These are phyloP conservation scores for Phytophthora syringae DNA, from an alignment of 352 stramenopile genomes.

Conservation along the genomic window DNA sequence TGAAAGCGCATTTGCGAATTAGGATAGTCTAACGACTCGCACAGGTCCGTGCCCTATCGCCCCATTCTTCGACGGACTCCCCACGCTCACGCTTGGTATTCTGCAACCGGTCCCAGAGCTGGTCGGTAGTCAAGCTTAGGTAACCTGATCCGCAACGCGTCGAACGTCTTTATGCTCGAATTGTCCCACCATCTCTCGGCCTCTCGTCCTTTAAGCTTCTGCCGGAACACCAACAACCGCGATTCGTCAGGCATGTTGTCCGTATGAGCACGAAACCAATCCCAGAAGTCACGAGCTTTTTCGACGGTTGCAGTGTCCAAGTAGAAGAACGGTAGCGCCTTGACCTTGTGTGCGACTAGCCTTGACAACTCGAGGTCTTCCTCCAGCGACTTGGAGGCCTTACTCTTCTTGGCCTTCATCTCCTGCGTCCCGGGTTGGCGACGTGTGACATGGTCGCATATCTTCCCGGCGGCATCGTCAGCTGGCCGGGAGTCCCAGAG, in stretches of 20 bases:
- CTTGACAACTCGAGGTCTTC: no score
- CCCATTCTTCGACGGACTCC: slow-evolving; percentile 5
- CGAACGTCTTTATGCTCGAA: not conserved
- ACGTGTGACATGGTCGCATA: no score
- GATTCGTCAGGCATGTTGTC: not conserved
- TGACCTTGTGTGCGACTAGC: no score
- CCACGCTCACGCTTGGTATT: not conserved
- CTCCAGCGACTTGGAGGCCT: no score
- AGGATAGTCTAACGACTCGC: not conserved
- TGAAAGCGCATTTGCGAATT: not conserved
- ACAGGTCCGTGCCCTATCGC: not conserved
- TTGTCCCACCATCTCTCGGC: not conserved
- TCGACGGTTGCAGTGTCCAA: not conserved
- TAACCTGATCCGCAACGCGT: not conserved
- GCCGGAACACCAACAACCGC: not conserved
- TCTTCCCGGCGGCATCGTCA: no score
- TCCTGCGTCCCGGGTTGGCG: no score
- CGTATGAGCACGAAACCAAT: not conserved
- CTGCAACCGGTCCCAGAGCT: not conserved
- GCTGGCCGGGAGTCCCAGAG: no score
- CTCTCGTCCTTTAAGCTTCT: not conserved
- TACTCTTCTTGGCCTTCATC: no score
- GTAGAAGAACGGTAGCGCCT: no score
- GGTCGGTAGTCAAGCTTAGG: not conserved
- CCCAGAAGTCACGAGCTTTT: not conserved